Percentiles rank a stretch among this genome's conserved stretches.
phyloP scores from a whole-genome alignment of 73 alveolate genomes.

The Paramecium biaurelia region DNA sequence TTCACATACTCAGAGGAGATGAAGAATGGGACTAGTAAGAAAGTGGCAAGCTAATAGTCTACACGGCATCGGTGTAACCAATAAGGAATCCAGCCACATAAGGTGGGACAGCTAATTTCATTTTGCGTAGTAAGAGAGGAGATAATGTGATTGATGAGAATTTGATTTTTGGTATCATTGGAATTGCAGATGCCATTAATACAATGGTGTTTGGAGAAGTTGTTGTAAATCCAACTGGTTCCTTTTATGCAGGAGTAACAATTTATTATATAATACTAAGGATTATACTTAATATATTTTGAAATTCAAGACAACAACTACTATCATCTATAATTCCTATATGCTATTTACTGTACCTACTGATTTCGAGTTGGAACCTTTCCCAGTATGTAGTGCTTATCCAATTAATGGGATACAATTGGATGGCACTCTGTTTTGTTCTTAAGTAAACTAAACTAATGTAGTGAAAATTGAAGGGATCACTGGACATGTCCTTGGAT shows the following conservation, averaged over 20 bases:
- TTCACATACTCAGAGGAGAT: constrained; percentile 51
- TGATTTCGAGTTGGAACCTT: constrained; percentile 2
- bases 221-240: constrained; percentile 46
- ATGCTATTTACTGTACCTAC: constrained; percentile 14
- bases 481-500: constrained; percentile 16
- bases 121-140: constrained; percentile 52
- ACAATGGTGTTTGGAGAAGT: constrained; percentile 50
- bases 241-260: constrained; percentile 52
- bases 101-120: constrained; percentile 64
- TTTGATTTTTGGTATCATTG: constrained; percentile 59
- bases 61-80: constrained; percentile 57
- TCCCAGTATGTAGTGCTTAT: constrained; percentile 35
- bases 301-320: constrained; percentile 27
- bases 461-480: constrained; percentile 45
- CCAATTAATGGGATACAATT: constrained; percentile 35
- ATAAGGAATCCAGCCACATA: constrained; percentile 45
- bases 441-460: background rate
- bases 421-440: constrained; percentile 45
- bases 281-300: constrained; percentile 47
- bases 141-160: constrained; percentile 60
- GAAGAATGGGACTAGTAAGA: constrained; percentile 54
- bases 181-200: constrained; percentile 51
- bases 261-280: background rate
- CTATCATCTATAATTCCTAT: constrained; percentile 32
- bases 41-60: background rate